Conservation (phyloP, 1,284 basidiomycete species). For the Rhodotorula sp. region DNA sequence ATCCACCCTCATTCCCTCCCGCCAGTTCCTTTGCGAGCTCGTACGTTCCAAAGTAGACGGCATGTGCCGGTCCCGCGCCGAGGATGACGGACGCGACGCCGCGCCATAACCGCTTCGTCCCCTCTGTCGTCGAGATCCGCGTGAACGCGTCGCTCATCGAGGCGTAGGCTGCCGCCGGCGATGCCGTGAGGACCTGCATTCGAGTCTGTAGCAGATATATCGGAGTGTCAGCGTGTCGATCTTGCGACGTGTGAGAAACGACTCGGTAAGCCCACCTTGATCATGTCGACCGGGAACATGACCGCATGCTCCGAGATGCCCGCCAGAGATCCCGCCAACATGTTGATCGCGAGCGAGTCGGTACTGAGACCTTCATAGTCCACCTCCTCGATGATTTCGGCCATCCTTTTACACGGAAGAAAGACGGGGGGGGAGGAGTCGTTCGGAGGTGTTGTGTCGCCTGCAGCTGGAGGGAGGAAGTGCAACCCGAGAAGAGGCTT, state of each 20-base stretch:
- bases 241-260: not conserved
- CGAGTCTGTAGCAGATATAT: constrained; percentile 68
- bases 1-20: constrained; percentile 78
- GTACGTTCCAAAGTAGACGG: constrained; percentile 95
- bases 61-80: constrained; percentile 96
- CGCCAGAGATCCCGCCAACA: constrained; percentile 94
- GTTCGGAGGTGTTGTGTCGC: too few species aligned
- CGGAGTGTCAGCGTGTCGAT: not conserved
- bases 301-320: constrained; percentile 98
- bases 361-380: constrained; percentile 39
- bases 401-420: not conserved
- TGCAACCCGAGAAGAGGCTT: too few species aligned
- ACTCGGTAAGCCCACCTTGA: constrained; percentile 69
- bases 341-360: constrained; percentile 65
- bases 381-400: constrained; percentile 31
- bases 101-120: constrained; percentile 85
- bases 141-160: constrained; percentile 83
- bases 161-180: constrained; percentile 79
- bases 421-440: not conserved
- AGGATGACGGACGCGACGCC: constrained; percentile 96
- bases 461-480: not conserved
- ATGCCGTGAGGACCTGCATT: constrained; percentile 89
- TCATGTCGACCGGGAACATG: constrained; percentile 98
- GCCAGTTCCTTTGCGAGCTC: constrained; percentile 91
- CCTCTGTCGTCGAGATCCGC: constrained; percentile 89